Conservation (phyloP, 768 basidiomycete species). For the Lentinula guzmanii region DNA sequence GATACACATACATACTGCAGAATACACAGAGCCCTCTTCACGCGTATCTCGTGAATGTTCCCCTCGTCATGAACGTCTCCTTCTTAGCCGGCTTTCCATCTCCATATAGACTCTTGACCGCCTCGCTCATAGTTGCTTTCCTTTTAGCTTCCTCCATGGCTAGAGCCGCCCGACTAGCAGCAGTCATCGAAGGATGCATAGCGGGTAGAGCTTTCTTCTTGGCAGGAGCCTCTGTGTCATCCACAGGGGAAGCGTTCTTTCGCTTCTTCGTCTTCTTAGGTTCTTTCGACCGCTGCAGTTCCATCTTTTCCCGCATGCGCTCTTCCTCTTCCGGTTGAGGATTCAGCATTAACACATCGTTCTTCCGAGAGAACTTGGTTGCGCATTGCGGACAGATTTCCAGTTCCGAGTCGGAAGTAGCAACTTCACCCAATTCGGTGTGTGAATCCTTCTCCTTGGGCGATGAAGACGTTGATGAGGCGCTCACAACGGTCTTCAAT, state of each 20-base stretch:
- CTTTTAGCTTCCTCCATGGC: conserved; percentile 80
- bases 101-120: conserved; percentile 77
- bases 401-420: conserved; percentile 24
- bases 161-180: conserved; percentile 64
- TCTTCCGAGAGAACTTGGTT: conserved; percentile 52
- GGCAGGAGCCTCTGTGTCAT: conserved; percentile 31
- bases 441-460: conserved; percentile 18
- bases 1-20: not conserved
- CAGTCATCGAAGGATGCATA: conserved; percentile 47
- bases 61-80: conserved; percentile 89
- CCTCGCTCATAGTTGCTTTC: conserved; percentile 79
- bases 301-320: conserved; percentile 51
- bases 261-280: conserved; percentile 62
- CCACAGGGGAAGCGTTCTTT: conserved; percentile 31
- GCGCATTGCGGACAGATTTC: conserved; percentile 76
- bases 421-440: conserved; percentile 14
- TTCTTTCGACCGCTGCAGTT: conserved; percentile 48
- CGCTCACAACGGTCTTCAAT: conserved; percentile 55
- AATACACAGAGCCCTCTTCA: conserved; percentile 23
- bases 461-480: conserved; percentile 17
- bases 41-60: conserved; percentile 75
- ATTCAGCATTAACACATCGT: conserved; percentile 62
- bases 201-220: conserved; percentile 45
- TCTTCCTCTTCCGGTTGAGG: conserved; percentile 63
- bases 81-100: conserved; percentile 56